Conservation (phyloP, 1,284 basidiomycete genomes). For the Apiotrichum brassicae region DNA sequence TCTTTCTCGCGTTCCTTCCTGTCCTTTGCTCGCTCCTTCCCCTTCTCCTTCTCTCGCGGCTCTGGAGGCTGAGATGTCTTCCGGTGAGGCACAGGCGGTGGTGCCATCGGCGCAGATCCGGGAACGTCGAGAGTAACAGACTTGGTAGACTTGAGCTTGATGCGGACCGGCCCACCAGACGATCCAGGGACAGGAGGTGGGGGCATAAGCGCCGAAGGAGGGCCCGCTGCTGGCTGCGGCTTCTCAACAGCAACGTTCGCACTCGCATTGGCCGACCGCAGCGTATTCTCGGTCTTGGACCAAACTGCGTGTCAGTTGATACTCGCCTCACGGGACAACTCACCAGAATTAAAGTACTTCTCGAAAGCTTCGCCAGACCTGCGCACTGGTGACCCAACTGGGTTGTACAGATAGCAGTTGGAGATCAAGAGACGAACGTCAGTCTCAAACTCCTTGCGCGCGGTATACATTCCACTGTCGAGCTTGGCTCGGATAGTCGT, state of each 20-base stretch:
- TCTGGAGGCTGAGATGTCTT: not conserved
- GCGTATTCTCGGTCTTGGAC: constrained; percentile 35
- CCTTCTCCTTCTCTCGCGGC: constrained; percentile 15
- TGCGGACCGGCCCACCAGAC: constrained; percentile 13
- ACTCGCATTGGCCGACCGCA: constrained; percentile 19
- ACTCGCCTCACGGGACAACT: constrained; percentile 48
- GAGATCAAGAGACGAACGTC: constrained; percentile 84
- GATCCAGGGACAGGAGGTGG: constrained; percentile 13
- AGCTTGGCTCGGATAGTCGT: constrained; percentile 83
- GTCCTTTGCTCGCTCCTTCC: too few relatives aligned
- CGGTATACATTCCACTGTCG: constrained; percentile 71
- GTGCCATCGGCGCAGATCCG: constrained; percentile 31
- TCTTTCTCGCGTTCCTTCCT: too few relatives aligned
- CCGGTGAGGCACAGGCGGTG: constrained; percentile 35
- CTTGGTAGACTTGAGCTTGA: constrained; percentile 36
- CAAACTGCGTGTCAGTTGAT: constrained; percentile 23
- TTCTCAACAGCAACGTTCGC: not conserved
- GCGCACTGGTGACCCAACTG: constrained; percentile 63
- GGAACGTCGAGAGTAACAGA: constrained; percentile 22
- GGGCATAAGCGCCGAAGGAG: constrained; percentile 12
- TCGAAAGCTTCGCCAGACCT: constrained; percentile 72
- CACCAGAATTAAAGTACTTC: constrained; percentile 75
- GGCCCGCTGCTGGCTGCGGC: not conserved
- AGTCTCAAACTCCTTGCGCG: constrained; percentile 72
- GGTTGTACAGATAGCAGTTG: constrained; percentile 86